Evolutionary conservation across 495 filamentous ascomycete genomes (phyloP), one percentile per base, ranked within the genome.

Genomic region (Aspergillus panamensis): DNA sequence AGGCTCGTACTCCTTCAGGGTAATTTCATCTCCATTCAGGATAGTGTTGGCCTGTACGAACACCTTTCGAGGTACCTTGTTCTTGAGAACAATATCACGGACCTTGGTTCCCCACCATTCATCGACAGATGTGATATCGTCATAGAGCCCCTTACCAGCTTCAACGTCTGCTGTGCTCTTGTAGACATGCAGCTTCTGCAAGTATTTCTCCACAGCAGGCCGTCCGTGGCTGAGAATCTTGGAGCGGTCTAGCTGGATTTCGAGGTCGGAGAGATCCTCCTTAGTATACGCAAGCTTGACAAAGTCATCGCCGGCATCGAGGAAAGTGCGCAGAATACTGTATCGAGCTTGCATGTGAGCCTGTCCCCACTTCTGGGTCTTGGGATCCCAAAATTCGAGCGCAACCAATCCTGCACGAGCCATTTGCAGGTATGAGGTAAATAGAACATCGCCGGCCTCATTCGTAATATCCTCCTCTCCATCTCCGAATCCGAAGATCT

Each of bases 1-100:
- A 1, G 91, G 81, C 63, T 96, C 93, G 76, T 98, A 98, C 73
- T 98, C 91, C 74, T 84, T 90, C 70, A 96, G 69, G 19, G 74
- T 81, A 16, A 96, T 90, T 70, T 84, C 80, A 35, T 88, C 90
- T 12, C 86, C 87, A 51, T 86, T 80, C 16, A 84, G 77, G 48
- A 91, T 69, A 8, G 94, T 97, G 74, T 96, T 98, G 33, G 89
- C 91, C 75, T 96, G 91, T 16, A 98, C 92, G 74, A 96, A 97
- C 40, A 96, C 87, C 79, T 97, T 98, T 55, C 94, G 80, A 35
- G 94, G 92, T 62, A 90, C 86, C 79, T 95, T 96, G 74, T 89
- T 90, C 69, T 80, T 79, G 62, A 97, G 71, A 17, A 97, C 94
- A 51, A 89, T 82, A 31, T 88, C 80, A 50, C 94, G 78, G 20